Percentiles rank a stretch among this genome's conserved stretches.
Conservation (phyloP, 2,329 filamentous ascomycete genomes). For the Talaromyces rugulosus region DNA sequence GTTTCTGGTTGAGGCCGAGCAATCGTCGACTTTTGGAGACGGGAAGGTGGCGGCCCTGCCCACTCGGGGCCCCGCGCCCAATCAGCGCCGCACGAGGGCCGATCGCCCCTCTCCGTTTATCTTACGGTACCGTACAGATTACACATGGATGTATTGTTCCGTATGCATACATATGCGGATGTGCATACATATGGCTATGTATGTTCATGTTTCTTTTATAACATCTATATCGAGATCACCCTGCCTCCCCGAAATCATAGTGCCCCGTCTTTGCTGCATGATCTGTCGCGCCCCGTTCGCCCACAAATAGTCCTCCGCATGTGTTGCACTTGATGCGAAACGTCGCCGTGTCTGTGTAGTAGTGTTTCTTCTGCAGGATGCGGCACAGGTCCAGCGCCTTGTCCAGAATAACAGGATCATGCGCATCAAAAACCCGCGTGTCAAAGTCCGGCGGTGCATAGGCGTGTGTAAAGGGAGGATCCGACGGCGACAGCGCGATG, state of each 20-base stretch:
- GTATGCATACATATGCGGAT: no score
- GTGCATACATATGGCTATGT: not conserved
- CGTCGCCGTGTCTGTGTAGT: constrained; percentile 82
- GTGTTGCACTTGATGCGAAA: constrained; percentile 75
- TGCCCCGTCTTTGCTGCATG: constrained; percentile 46
- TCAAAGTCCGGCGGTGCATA: constrained; percentile 69
- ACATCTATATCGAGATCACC: constrained; percentile 16
- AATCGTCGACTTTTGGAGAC: not conserved
- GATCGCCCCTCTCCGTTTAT: not conserved
- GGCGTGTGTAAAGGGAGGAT: constrained; percentile 52
- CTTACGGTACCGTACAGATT: not conserved
- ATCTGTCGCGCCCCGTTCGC: constrained; percentile 44
- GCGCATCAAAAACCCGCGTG: constrained; percentile 65
- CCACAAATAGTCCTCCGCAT: constrained; percentile 40
- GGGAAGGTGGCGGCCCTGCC: not conserved
- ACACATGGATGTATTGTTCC: not conserved
- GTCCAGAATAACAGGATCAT: constrained; percentile 52
- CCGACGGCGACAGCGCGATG: constrained; percentile 68
- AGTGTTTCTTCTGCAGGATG: constrained; percentile 67
- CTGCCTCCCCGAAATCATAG: constrained; percentile 47
- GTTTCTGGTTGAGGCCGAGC: not conserved
- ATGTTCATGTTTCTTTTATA: not conserved
- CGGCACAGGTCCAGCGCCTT: constrained; percentile 62
- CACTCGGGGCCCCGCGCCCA: not conserved
- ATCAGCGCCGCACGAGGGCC: constrained; percentile 9